Evolutionary conservation across 2,329 filamentous ascomycete genomes (phyloP).

Genomic region (Diplodia sapinea): DNA sequence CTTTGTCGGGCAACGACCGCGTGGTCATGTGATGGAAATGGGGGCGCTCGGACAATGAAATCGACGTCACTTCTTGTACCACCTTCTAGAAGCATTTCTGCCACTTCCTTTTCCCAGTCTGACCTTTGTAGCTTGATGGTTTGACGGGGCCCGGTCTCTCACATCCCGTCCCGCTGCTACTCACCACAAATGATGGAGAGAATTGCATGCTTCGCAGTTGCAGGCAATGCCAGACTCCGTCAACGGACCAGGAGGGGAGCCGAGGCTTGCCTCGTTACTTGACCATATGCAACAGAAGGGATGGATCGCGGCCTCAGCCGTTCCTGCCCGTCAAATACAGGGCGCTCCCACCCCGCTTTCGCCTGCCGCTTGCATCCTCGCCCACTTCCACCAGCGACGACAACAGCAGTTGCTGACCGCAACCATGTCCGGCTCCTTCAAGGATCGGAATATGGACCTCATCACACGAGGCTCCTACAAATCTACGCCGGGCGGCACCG

Average conservation of each 20-base stretch:
- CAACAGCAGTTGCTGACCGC: not conserved
- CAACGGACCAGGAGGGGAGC: too few relatives aligned
- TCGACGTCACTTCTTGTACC: not conserved
- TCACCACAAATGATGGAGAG: too few relatives aligned
- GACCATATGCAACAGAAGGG: not conserved
- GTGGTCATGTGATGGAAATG: constrained; percentile 12
- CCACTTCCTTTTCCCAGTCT: not conserved
- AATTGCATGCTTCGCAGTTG: too few relatives aligned
- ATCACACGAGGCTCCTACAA: constrained; percentile 51
- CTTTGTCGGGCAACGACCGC: not conserved
- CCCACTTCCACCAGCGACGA: not conserved
- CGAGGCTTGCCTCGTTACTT: too few relatives aligned
- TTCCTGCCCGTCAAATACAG: not conserved
- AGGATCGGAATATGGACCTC: constrained; percentile 38
- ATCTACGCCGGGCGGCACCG: constrained; percentile 47
- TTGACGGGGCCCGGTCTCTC: not conserved
- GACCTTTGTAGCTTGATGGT: not conserved
- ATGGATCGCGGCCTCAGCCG: not conserved
- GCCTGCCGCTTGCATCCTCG: not conserved
- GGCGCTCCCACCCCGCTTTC: not conserved
- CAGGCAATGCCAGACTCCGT: too few relatives aligned
- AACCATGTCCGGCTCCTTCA: constrained; percentile 17
- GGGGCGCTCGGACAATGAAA: not conserved
- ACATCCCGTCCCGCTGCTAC: too few relatives aligned
- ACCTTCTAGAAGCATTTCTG: not conserved